Evolutionary conservation across 345 rosid genomes (phyloP), one percentile per base, ranked within the genome.

Genomic region (Capsella bursapastoris): DNA sequence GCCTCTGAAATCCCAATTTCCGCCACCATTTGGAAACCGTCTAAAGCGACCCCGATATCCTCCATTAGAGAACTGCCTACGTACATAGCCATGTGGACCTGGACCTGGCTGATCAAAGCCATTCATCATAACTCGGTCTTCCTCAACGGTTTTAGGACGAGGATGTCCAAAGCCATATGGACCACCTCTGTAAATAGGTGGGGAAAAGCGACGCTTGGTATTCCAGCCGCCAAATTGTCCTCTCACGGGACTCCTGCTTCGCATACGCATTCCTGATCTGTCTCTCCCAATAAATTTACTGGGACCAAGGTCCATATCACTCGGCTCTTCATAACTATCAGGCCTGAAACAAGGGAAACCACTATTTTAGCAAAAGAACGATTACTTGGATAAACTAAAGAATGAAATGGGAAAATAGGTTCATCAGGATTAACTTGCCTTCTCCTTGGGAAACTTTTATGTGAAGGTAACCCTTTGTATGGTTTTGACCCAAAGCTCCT

Each of bases 191-290:
- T 50, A 75, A 68, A 15, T 70, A 56, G 63, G 58, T 22, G 78
- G 74, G 10, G 82, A 70, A 67, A 70, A 75, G 7, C 70, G 81
- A 5, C 70, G 77, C 61, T 74, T 81, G 12, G 80, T 78, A 71
- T 76, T 76, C 81, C 82, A 76, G 45, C 78, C 37, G 6, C 57
- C 43, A 64, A 34, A 50, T 15, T 38, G 71, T 13, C 75, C 73
- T 73, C 80, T 76, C 70, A 34, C 71, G 6, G 79, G 87, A 69
- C 82, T 86, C 68, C 82, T 78, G 35, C 57, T 72, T 12, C 66
- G 70, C 63, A 71, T 62, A 51, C 49, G 79, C 53, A 60, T 34
- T 38, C 59, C 34, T 72, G 64, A 35, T 61, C 86, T 81, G 25
- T 83, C 83, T 73, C 82, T 78, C 49, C 78, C 76, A 14, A 44